Evolutionary conservation across 148 eudicot species (phyloP).

Genomic region (Amaranthus cruentus): DNA sequence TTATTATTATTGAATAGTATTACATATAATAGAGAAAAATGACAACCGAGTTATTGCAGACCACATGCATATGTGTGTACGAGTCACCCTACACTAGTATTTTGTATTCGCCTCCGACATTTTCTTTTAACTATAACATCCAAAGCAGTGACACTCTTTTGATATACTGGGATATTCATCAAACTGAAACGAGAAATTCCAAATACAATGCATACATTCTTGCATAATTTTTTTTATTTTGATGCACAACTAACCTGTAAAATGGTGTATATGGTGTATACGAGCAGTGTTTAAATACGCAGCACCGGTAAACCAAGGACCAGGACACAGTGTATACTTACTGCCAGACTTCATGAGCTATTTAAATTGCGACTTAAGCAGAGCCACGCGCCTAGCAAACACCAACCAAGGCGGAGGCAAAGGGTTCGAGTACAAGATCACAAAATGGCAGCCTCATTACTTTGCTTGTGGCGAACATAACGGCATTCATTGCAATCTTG

Average conservation of each 20-base stretch:
- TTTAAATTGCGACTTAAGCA: constrained; percentile 48
- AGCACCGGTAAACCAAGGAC: constrained; percentile 38
- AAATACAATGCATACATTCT: no score
- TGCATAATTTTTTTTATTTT: neutral
- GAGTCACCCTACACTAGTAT: no score
- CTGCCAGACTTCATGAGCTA: constrained; percentile 64
- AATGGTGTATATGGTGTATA: neutral
- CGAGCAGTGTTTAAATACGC: constrained; percentile 62
- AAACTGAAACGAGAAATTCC: no score
- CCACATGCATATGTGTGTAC: no score
- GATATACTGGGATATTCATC: no score
- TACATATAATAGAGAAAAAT: no score
- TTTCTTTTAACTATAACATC: no score
- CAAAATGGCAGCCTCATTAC: constrained; percentile 55
- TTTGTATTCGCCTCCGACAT: no score
- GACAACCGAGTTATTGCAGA: no score
- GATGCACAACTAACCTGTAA: neutral
- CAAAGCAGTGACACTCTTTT: no score
- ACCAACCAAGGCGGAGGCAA: constrained; percentile 46
- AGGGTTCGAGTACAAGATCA: constrained; percentile 59
- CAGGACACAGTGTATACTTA: constrained; percentile 63
- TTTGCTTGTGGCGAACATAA: constrained; percentile 67
- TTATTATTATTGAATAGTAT: no score
- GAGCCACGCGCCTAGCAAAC: constrained; percentile 37
- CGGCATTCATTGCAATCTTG: constrained; percentile 61